Percentiles rank a stretch among this genome's conserved stretches.
phyloP scores from a whole-genome alignment of 2,329 filamentous ascomycete genomes.

The Aspergillus japonicus region DNA sequence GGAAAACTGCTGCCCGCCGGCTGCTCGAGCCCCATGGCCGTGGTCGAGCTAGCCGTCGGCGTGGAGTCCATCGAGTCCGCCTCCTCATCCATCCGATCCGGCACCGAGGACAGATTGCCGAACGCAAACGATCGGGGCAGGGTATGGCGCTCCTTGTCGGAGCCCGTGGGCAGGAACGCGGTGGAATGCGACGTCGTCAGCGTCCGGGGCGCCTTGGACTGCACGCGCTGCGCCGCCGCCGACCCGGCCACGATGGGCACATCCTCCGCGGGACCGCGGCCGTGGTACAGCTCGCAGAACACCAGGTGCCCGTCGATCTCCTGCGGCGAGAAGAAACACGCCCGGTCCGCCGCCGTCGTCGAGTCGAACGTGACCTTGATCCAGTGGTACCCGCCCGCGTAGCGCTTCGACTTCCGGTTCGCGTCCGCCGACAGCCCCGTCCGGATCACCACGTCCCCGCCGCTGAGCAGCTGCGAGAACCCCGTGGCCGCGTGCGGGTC shows the following conservation, averaged over 20 bases:
- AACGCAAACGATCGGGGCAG: conserved; percentile 42
- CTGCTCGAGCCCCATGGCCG: conserved; percentile 31
- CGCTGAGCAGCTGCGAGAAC: conserved; percentile 70
- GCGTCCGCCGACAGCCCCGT: conserved; percentile 69
- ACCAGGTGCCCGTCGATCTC: conserved; percentile 69
- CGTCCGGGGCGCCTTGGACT: conserved; percentile 33
- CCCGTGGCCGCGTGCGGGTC: conserved; percentile 69
- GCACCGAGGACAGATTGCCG: conserved; percentile 36
- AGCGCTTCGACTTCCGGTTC: conserved; percentile 74
- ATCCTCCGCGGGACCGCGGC: conserved; percentile 63
- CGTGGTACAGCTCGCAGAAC: conserved; percentile 68
- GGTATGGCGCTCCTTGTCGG: conserved; percentile 35
- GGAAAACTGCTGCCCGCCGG: neutral
- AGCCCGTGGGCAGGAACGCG: conserved; percentile 30
- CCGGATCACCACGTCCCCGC: conserved; percentile 69
- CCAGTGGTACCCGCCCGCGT: conserved; percentile 85
- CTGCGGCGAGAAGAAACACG: conserved; percentile 69
- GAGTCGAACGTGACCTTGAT: conserved; percentile 83
- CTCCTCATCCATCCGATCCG: conserved; percentile 29
- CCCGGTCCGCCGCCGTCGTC: conserved; percentile 66
- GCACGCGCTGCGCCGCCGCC: conserved; percentile 23
- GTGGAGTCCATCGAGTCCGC: conserved; percentile 35
- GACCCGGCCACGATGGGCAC: conserved; percentile 58
- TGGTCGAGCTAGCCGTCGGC: conserved; percentile 44
- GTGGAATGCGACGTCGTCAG: conserved; percentile 38